Conservation (phyloP, 1,139 yeast genomes). For the Yamadazyma jaroonii region DNA sequence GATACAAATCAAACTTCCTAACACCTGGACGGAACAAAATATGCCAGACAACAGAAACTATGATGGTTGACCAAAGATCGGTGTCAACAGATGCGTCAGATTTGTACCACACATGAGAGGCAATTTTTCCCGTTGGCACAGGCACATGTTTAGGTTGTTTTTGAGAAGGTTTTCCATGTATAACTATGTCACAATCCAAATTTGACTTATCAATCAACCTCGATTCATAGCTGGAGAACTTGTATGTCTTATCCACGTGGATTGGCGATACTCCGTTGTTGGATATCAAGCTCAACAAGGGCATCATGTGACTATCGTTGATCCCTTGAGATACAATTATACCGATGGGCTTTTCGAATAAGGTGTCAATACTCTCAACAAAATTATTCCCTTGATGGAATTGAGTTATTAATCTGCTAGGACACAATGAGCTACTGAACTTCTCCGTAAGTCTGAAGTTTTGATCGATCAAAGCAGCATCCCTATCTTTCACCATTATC, state of each 20-base stretch:
- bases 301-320: conserved; percentile 55
- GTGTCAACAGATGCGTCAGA: conserved; percentile 57
- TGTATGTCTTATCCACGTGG: conserved; percentile 53
- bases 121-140: conserved; percentile 60
- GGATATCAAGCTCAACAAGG: conserved; percentile 48
- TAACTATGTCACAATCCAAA: conserved; percentile 62
- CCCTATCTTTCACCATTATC: conserved; percentile 52
- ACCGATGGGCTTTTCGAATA: conserved; percentile 37
- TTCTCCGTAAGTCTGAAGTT: conserved; percentile 59
- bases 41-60: conserved; percentile 46
- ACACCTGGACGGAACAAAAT: conserved; percentile 72
- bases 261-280: conserved; percentile 35
- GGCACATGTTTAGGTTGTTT: conserved; percentile 17
- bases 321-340: conserved; percentile 57
- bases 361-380: conserved; percentile 33
- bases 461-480: conserved; percentile 50
- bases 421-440: conserved; percentile 38
- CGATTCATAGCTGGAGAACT: conserved; percentile 57
- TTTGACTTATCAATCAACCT: conserved; percentile 59
- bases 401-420: conserved; percentile 37
- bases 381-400: conserved; percentile 47
- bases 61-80: conserved; percentile 56
- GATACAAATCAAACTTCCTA: conserved; percentile 28
- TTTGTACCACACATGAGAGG: conserved; percentile 73
- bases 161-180: conserved; percentile 9